phyloP scores from a whole-genome alignment of 108 stramenopile species.

The Skeletonema tropicum region DNA sequence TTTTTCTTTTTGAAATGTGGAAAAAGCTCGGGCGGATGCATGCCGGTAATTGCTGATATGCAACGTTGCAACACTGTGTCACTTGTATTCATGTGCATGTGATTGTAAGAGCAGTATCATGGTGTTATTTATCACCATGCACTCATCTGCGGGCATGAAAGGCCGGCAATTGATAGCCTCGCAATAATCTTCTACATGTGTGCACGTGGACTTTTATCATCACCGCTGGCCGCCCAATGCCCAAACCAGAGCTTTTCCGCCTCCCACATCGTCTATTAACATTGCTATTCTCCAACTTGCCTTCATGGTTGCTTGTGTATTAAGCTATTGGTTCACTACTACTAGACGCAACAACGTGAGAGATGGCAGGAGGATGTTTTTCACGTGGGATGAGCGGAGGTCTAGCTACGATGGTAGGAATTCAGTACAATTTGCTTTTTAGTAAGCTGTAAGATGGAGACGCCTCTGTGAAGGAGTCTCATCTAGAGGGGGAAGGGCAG shows the following conservation, averaged over 20 bases:
- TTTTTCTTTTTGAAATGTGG: conserved; percentile 2
- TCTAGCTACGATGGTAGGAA: conserved; percentile 1
- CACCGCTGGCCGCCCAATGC: neutral
- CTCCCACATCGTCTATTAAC: neutral
- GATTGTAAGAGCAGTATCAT: neutral
- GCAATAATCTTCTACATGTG: neutral
- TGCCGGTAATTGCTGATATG: neutral
- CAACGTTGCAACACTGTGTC: neutral
- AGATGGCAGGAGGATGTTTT: neutral
- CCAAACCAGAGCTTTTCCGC: neutral
- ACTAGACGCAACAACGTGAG: conserved; percentile 1
- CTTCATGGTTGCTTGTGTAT: conserved; percentile 37
- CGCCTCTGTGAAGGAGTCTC: too few relatives aligned
- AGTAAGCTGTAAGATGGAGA: neutral
- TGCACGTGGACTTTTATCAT: neutral
- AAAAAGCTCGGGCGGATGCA: neutral
- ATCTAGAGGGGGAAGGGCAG: too few relatives aligned
- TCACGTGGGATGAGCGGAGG: neutral
- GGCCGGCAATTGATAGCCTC: neutral
- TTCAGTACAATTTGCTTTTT: neutral
- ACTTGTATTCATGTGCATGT: neutral
- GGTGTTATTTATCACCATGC: neutral
- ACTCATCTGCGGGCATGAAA: neutral
- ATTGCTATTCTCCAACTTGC: conserved; percentile 26
- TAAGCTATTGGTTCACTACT: neutral